Percentiles rank a stretch among this genome's conserved stretches.
phyloP scores from a whole-genome alignment of 805 yeast species.

The Teunomyces kruisii region DNA sequence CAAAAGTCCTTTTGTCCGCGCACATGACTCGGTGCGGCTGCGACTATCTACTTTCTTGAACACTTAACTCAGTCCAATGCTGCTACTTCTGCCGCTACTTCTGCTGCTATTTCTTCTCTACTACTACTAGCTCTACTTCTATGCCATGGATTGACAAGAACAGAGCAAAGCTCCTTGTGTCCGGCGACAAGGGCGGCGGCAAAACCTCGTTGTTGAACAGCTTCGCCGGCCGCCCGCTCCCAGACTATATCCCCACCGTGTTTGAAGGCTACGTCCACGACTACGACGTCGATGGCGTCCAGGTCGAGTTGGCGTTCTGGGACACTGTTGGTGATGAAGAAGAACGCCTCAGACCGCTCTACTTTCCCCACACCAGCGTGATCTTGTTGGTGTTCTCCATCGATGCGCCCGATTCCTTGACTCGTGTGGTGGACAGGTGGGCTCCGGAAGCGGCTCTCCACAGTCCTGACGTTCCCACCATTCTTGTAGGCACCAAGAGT shows the following conservation, averaged over 20 bases:
- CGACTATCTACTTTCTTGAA: too few relatives aligned
- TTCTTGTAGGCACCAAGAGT: constrained; percentile 87
- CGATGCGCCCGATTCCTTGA: constrained; percentile 88
- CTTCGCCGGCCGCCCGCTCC: not conserved
- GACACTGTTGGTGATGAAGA: constrained; percentile 66
- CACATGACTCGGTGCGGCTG: too few relatives aligned
- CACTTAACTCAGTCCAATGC: too few relatives aligned
- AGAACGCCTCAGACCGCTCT: constrained; percentile 16
- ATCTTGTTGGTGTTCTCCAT: constrained; percentile 88
- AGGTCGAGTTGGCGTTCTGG: constrained; percentile 75
- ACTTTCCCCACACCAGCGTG: constrained; percentile 91
- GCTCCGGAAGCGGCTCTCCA: constrained; percentile 89
- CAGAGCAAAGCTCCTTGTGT: not conserved
- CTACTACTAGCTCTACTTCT: too few relatives aligned
- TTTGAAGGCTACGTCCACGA: not conserved
- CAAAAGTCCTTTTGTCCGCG: too few relatives aligned
- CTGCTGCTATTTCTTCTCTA: too few relatives aligned
- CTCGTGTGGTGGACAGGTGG: constrained; percentile 95
- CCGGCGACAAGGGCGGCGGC: not conserved
- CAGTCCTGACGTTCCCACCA: constrained; percentile 92
- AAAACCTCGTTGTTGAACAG: not conserved
- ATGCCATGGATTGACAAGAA: not conserved
- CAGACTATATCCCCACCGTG: not conserved
- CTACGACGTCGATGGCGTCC: not conserved
- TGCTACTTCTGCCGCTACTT: too few relatives aligned